phyloP scores from a whole-genome alignment of 306 rosid genomes.

The Aeschynomene evenia region DNA sequence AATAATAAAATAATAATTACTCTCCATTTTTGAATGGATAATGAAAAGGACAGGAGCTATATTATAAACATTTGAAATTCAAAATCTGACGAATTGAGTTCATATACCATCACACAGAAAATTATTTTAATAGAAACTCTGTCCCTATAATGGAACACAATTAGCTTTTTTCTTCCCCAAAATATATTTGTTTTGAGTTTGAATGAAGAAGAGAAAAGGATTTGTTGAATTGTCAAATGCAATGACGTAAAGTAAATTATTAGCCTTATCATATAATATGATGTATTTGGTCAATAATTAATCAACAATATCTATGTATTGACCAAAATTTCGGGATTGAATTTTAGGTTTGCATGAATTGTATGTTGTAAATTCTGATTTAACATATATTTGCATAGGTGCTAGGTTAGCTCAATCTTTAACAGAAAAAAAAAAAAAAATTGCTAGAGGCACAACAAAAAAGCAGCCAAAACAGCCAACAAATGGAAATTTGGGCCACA shows the following conservation, averaged over 20 bases:
- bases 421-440: too few species aligned
- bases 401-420: too few species aligned
- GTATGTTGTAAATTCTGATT: too few species aligned
- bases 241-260: neutral
- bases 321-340: neutral
- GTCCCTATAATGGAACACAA: neutral
- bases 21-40: neutral
- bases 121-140: neutral
- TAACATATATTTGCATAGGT: too few species aligned
- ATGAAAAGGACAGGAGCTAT: neutral
- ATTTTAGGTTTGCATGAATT: neutral
- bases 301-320: neutral
- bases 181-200: neutral
- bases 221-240: neutral
- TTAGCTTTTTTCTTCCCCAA: neutral
- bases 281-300: neutral
- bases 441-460: too few species aligned
- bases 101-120: neutral
- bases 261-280: neutral
- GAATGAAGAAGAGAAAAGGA: slow-evolving; percentile 5
- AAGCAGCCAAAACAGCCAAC: too few species aligned
- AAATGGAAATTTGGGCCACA: too few species aligned
- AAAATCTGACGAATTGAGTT: neutral
- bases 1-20: too few species aligned
- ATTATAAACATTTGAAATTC: neutral